Percentiles rank a stretch among this genome's conserved stretches.
Conservation (phyloP, 129 eudicot genomes). For the Sambucus nigra region DNA sequence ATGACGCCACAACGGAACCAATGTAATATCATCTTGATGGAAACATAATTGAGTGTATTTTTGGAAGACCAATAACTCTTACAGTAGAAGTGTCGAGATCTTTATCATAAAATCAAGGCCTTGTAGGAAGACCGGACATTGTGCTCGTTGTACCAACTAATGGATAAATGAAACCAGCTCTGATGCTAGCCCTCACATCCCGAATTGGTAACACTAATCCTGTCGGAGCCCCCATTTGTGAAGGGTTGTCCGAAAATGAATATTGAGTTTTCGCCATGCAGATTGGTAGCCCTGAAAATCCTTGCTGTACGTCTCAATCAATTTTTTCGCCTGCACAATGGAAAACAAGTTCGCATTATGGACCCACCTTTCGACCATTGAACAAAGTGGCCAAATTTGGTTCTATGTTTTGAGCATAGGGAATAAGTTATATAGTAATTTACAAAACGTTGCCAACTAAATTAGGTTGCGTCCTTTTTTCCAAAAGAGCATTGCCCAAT, state of each 20-base stretch:
- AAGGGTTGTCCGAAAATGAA: conserved; percentile 73
- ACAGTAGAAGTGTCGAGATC: conserved; percentile 78
- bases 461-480: too few species aligned
- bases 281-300: conserved; percentile 67
- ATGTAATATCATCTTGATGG: too few species aligned
- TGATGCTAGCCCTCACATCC: conserved; percentile 91
- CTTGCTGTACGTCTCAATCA: conserved; percentile 82
- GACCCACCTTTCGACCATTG: too few species aligned
- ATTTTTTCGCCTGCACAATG: conserved; percentile 65
- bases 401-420: too few species aligned
- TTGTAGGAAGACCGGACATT: conserved; percentile 94
- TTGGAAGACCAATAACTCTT: conserved; percentile 69
- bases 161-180: conserved; percentile 94
- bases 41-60: too few species aligned
- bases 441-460: too few species aligned
- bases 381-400: too few species aligned
- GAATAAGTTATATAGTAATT: too few species aligned
- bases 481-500: too few species aligned
- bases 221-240: conserved; percentile 75
- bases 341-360: background rate
- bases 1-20: too few species aligned
- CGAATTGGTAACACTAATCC: conserved; percentile 81
- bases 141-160: conserved; percentile 94
- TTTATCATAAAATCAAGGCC: conserved; percentile 91
- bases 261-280: conserved; percentile 99